A percentile compares a stretch with the other conserved stretches of the same genome.
These are phyloP conservation scores for Talaromyces trachyspermus DNA, from an alignment of 495 filamentous ascomycete genomes.

Conservation along the genomic window DNA sequence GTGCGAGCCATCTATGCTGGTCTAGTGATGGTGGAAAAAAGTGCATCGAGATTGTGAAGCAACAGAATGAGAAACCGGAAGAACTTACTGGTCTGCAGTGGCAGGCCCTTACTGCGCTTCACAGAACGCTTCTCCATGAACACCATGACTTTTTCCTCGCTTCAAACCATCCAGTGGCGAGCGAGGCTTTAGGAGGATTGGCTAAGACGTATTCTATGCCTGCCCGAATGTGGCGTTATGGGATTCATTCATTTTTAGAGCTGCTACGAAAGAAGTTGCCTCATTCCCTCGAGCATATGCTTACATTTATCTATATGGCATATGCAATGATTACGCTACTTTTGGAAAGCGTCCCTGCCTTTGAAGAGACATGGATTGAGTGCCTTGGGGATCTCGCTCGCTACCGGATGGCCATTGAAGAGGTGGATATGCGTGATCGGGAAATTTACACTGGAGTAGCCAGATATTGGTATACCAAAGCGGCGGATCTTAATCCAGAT, in stretches of 20 bases:
- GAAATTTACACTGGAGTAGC: constrained; percentile 75
- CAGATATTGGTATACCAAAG: constrained; percentile 73
- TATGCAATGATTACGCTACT: constrained; percentile 77
- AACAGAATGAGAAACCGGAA: constrained; percentile 37
- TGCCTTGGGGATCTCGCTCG: constrained; percentile 73
- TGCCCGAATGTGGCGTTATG: constrained; percentile 77
- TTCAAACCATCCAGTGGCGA: constrained; percentile 65
- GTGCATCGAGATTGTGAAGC: constrained; percentile 65
- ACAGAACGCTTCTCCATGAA: constrained; percentile 66
- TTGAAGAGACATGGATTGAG: constrained; percentile 85
- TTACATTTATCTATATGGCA: constrained; percentile 72
- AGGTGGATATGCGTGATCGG: constrained; percentile 59
- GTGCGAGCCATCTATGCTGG: constrained; percentile 72
- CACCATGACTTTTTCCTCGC: constrained; percentile 79
- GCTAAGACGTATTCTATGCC: constrained; percentile 73
- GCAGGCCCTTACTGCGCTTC: constrained; percentile 65
- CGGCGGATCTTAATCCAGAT: constrained; percentile 60
- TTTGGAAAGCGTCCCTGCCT: constrained; percentile 66
- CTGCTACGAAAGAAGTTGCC: constrained; percentile 63
- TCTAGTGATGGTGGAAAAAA: constrained; percentile 72
- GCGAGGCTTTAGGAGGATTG: constrained; percentile 46
- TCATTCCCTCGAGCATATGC: constrained; percentile 66
- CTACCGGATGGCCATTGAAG: constrained; percentile 74
- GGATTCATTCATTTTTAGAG: constrained; percentile 73
- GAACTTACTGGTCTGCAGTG: constrained; percentile 57